Conservation (phyloP, 371 early-diverging fungal species). For the Mucor sp. region DNA sequence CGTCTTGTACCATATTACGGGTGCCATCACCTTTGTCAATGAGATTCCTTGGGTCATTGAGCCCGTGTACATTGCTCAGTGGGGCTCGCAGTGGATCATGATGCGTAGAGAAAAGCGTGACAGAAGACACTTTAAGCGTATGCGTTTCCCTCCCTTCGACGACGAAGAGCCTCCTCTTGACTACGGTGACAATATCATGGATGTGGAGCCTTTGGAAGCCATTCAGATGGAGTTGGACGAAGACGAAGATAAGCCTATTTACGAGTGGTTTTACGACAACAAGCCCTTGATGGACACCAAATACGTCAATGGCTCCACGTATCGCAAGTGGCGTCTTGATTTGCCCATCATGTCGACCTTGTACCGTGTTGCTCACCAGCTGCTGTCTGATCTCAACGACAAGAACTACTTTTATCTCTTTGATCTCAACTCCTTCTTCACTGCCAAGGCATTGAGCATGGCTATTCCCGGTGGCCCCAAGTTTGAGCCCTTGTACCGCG, state of each 20-base stretch:
- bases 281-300: slow-evolving; percentile 88
- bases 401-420: slow-evolving; percentile 97
- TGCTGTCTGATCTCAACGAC: slow-evolving; percentile 92
- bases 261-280: slow-evolving; percentile 97
- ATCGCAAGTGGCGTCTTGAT: slow-evolving; percentile 90
- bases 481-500: slow-evolving; percentile 96
- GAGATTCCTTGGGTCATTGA: slow-evolving; percentile 96
- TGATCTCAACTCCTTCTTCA: slow-evolving; percentile 92
- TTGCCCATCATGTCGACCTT: slow-evolving; percentile 94
- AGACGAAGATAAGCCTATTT: slow-evolving; percentile 92
- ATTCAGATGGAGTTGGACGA: slow-evolving; percentile 98
- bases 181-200: slow-evolving; percentile 97
- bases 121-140: slow-evolving; percentile 97
- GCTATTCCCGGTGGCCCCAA: slow-evolving; percentile 99
- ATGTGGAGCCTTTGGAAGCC: slow-evolving; percentile 96
- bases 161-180: slow-evolving; percentile 98
- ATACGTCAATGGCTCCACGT: slow-evolving; percentile 88
- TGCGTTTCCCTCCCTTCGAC: slow-evolving; percentile 98
- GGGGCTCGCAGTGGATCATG: slow-evolving; percentile 99
- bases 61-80: slow-evolving; percentile 96
- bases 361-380: slow-evolving; percentile 91
- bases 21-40: slow-evolving; percentile 98
- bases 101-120: slow-evolving; percentile 98
- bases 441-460: slow-evolving; percentile 97
- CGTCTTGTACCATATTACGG: slow-evolving; percentile 98